phyloP scores from a whole-genome alignment of 306 rosid species.

The peach (Prunus persica) region Prunus_persica_NCBIv2 NC_034013.1:17642001-17642500 shows the following conservation, averaged over 20 bases:
- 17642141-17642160: constrained; percentile 87
- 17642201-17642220: constrained; percentile 60
- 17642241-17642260: constrained; percentile 75
- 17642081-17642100: constrained; percentile 76
- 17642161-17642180: constrained; percentile 79
- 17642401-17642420: constrained; percentile 62
- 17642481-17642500: constrained; percentile 62
- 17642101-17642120: constrained; percentile 46
- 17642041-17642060: constrained; percentile 59
- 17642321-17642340: constrained; percentile 67
- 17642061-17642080: constrained; percentile 77
- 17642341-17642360: constrained; percentile 81
- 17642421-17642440: constrained; percentile 66
- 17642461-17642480: constrained; percentile 58
- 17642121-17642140: constrained; percentile 55
- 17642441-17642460: constrained; percentile 80
- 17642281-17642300: constrained; percentile 59
- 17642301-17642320: constrained; percentile 52
- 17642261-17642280: constrained; percentile 76
- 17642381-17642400: constrained; percentile 53
- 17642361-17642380: constrained; percentile 76
- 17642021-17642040: constrained; percentile 52
- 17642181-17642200: constrained; percentile 41
- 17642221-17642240: constrained; percentile 63
- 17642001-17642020: constrained; percentile 67